Percentiles rank a stretch among this genome's conserved stretches.
Evolutionary conservation across 1,139 yeast species (phyloP).

Genomic region (Suhomyces wounanorum): DNA sequence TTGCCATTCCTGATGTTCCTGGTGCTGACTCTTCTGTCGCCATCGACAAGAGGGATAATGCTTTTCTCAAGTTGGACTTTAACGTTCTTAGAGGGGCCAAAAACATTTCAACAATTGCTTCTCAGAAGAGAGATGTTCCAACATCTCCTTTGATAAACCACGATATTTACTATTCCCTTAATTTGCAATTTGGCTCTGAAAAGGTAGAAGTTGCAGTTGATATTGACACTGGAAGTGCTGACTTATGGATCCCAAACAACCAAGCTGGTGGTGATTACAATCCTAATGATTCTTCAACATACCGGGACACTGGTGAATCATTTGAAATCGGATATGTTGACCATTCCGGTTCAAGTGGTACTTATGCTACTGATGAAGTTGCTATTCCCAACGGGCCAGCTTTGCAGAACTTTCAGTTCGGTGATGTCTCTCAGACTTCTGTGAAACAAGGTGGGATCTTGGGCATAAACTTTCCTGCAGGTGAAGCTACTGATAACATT

Average conservation of each 20-base stretch:
- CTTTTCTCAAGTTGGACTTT: conserved; percentile 17
- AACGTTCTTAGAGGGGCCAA: conserved; percentile 5
- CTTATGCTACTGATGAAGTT: conserved; percentile 21
- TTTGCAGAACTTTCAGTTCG: conserved; percentile 21
- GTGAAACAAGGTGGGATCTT: conserved; percentile 22
- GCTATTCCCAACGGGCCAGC: conserved; percentile 15
- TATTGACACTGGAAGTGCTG: conserved; percentile 26
- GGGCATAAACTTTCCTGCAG: conserved; percentile 22
- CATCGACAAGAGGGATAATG: conserved; percentile 11
- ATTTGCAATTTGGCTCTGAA: conserved; percentile 14
- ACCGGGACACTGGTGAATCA: not conserved
- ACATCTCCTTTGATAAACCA: conserved; percentile 6
- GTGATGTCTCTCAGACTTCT: conserved; percentile 21
- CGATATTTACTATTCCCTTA: conserved; percentile 10
- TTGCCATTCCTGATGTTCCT: conserved; percentile 9
- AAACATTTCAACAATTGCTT: not conserved
- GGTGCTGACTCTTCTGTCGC: not conserved
- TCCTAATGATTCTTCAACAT: conserved; percentile 7
- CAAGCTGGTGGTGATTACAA: conserved; percentile 6
- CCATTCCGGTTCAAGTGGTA: conserved; percentile 18
- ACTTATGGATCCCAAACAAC: conserved; percentile 20
- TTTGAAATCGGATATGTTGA: conserved; percentile 23
- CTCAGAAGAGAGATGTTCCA: conserved; percentile 2
- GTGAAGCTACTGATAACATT: conserved; percentile 12
- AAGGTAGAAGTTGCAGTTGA: conserved; percentile 12